These are phyloP conservation scores for Magnolia kwangsiensis DNA, from an alignment of 164 flowering plant genomes.

Conservation along the genomic window DNA sequence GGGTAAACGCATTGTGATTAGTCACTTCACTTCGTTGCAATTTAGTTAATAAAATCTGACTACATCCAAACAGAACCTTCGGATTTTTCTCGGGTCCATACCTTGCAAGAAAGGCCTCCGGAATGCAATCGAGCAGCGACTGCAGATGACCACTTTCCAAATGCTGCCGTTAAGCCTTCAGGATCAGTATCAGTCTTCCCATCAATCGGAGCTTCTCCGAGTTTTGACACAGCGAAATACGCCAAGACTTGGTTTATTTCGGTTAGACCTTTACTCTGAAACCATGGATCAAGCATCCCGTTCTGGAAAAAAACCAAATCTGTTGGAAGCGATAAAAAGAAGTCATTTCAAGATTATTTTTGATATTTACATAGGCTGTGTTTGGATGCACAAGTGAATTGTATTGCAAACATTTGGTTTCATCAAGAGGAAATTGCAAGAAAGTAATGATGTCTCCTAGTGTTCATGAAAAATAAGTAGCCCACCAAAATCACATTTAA, in stretches of 20 bases:
- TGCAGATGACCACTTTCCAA: constrained; percentile 96
- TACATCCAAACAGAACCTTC: no score
- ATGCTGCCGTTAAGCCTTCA: constrained; percentile 92
- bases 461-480: no score
- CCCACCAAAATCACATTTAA: no score
- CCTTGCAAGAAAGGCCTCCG: constrained; percentile 97
- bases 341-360: background rate
- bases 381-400: no score
- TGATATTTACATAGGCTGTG: no score
- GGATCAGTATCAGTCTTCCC: constrained; percentile 95
- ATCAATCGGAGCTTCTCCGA: constrained; percentile 90
- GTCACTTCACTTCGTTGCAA: no score
- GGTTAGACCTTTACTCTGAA: constrained; percentile 70
- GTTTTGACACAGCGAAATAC: constrained; percentile 92
- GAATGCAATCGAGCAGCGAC: constrained; percentile 70
- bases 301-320: constrained; percentile 99
- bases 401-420: no score
- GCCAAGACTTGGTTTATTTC: constrained; percentile 92
- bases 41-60: no score
- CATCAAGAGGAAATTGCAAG: no score
- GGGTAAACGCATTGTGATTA: no score
- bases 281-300: constrained; percentile 99
- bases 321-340: constrained; percentile 44
- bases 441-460: no score
- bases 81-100: constrained; percentile 9